phyloP scores from a whole-genome alignment of 305 asterid species.

The Salvia sclarea region DNA sequence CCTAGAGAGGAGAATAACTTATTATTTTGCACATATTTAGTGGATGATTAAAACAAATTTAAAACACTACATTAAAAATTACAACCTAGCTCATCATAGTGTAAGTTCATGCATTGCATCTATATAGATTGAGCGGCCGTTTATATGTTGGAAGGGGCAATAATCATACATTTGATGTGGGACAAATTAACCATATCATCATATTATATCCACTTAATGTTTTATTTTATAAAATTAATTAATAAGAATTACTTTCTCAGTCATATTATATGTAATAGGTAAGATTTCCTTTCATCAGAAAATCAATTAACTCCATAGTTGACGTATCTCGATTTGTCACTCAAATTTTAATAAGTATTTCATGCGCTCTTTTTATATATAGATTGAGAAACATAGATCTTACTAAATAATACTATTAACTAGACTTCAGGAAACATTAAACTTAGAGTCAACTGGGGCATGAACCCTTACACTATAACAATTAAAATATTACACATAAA shows the following conservation, averaged over 20 bases:
- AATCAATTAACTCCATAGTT: too few species aligned
- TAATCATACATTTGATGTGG: neutral
- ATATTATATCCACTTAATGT: too few species aligned
- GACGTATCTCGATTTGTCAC: too few species aligned
- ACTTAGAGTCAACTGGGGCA: neutral
- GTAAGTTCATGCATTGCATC: neutral
- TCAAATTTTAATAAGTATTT: too few species aligned
- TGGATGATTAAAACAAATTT: neutral
- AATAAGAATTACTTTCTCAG: too few species aligned
- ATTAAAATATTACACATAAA: neutral
- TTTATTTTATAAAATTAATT: too few species aligned
- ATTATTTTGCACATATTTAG: neutral
- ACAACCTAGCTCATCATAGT: too few species aligned
- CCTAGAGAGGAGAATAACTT: neutral
- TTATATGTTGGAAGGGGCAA: neutral
- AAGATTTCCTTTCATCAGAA: too few species aligned
- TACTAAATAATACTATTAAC: neutral
- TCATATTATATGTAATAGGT: too few species aligned
- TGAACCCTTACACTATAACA: neutral
- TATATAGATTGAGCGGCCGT: neutral
- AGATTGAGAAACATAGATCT: neutral
- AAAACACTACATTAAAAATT: too few species aligned
- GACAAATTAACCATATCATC: neutral
- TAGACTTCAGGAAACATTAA: neutral
- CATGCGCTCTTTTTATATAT: neutral